Percentiles rank a stretch among this genome's conserved stretches.
Conservation (phyloP, 331 rosid genomes). For the Pyrus hybrid region DNA sequence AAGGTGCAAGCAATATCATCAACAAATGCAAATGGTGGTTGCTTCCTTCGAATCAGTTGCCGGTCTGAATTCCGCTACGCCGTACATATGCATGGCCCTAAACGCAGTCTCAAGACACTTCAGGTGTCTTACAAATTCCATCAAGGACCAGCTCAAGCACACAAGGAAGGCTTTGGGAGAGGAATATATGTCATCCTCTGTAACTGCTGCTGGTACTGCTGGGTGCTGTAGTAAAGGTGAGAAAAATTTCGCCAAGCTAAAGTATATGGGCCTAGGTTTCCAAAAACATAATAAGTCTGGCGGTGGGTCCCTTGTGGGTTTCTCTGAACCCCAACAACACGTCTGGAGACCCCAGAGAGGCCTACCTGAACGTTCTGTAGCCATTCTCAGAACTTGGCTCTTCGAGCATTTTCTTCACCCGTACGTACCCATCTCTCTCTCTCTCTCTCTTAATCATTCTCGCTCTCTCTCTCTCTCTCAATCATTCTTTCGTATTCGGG, state of each 20-base stretch:
- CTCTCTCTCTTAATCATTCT: not conserved
- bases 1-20: slow-evolving; percentile 78
- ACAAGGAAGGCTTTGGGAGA: slow-evolving; percentile 44
- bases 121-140: slow-evolving; percentile 43
- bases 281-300: slow-evolving; percentile 29
- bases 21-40: slow-evolving; percentile 92
- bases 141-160: slow-evolving; percentile 57
- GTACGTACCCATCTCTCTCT: slow-evolving; percentile 33
- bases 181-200: slow-evolving; percentile 31
- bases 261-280: slow-evolving; percentile 50
- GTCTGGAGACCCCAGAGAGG: slow-evolving; percentile 97
- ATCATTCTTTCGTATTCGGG: not conserved
- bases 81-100: slow-evolving; percentile 61
- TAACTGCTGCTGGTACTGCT: not conserved
- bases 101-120: slow-evolving; percentile 60
- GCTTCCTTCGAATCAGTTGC: slow-evolving; percentile 79
- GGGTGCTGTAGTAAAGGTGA: slow-evolving; percentile 32
- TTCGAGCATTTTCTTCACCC: slow-evolving; percentile 99
- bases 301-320: slow-evolving; percentile 23
- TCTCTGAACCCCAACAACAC: slow-evolving; percentile 58
- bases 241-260: slow-evolving; percentile 25
- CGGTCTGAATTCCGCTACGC: slow-evolving; percentile 76
- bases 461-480: not conserved
- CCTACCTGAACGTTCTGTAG: slow-evolving; percentile 78
- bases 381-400: slow-evolving; percentile 88